A percentile compares a stretch with the other conserved stretches of the same genome.
Conservation (phyloP, 2,329 filamentous ascomycete species). For the Rugonectria rugulosa region DNA sequence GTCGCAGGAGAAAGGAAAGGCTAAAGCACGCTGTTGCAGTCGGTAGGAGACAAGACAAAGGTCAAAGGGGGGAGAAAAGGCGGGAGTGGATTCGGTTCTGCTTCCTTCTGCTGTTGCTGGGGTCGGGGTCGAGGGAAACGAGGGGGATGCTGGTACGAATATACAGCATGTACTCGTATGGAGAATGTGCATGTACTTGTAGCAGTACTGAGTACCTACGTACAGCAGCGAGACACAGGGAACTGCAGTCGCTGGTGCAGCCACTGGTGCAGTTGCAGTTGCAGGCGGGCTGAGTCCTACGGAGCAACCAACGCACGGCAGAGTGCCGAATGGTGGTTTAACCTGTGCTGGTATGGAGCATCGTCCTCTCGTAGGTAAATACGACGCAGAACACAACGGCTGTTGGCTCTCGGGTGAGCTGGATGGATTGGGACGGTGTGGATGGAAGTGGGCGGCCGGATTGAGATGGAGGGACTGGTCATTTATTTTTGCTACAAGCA, state of each 20-base stretch:
- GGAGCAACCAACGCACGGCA: neutral
- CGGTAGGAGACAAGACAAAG: neutral
- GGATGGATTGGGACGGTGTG: neutral
- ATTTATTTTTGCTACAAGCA: neutral
- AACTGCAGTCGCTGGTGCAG: constrained; percentile 1
- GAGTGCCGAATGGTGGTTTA: constrained; percentile 5
- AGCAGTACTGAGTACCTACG: no score
- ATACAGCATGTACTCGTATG: no score
- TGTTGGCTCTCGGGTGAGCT: neutral
- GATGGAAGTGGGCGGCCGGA: neutral
- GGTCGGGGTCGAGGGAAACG: constrained; percentile 16
- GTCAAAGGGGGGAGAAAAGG: constrained; percentile 7
- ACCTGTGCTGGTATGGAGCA: neutral
- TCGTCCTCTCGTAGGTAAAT: no score
- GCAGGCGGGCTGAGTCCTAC: constrained; percentile 8
- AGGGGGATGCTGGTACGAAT: constrained; percentile 28
- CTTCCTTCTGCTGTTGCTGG: constrained; percentile 20
- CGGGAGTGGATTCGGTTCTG: constrained; percentile 19
- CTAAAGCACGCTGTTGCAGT: constrained; percentile 7
- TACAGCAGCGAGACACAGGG: constrained; percentile 5
- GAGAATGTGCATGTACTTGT: no score
- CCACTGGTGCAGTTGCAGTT: no score
- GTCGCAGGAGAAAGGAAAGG: constrained; percentile 1
- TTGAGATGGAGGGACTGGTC: neutral
- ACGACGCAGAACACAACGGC: neutral